Evolutionary conservation across 371 early-diverging fungal species (phyloP).

Genomic region (Blakeslea trispora): DNA sequence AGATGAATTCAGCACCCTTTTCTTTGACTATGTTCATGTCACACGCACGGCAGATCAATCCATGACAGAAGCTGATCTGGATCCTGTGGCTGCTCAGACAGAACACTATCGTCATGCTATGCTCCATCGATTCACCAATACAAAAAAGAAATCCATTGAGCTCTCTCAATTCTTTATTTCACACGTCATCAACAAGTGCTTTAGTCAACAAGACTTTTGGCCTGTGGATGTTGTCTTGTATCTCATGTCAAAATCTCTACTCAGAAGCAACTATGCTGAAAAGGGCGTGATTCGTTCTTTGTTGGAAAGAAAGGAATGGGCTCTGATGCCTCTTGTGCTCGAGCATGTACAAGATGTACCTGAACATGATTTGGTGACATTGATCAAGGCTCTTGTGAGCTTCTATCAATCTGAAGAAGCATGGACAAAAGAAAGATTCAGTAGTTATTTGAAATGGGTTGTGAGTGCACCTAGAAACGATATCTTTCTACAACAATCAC

Average conservation of each 20-base stretch:
- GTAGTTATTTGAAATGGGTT: slow-evolving; percentile 41
- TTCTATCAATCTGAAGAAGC: slow-evolving; percentile 14
- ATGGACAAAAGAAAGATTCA: slow-evolving; percentile 28
- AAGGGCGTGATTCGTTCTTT: slow-evolving; percentile 51
- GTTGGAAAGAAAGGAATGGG: slow-evolving; percentile 58
- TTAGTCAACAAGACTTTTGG: slow-evolving; percentile 54
- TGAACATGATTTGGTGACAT: slow-evolving; percentile 52
- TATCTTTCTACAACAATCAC: slow-evolving; percentile 61
- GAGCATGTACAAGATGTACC: slow-evolving; percentile 60
- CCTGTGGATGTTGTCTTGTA: slow-evolving; percentile 54
- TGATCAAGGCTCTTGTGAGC: slow-evolving; percentile 39
- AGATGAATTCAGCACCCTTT: slow-evolving; percentile 33
- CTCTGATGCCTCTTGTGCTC: slow-evolving; percentile 51
- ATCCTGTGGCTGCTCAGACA: slow-evolving; percentile 11
- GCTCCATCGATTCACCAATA: slow-evolving; percentile 6
- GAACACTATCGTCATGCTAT: slow-evolving; percentile 21
- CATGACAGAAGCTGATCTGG: slow-evolving; percentile 16
- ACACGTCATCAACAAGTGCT: slow-evolving; percentile 42
- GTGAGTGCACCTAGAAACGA: slow-evolving; percentile 60
- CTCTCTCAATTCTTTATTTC: slow-evolving; percentile 56
- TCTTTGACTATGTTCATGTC: slow-evolving; percentile 29
- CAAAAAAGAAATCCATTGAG: slow-evolving; percentile 26
- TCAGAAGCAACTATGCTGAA: slow-evolving; percentile 52
- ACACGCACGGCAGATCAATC: slow-evolving; percentile 6
- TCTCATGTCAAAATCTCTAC: slow-evolving; percentile 47